These are phyloP conservation scores for Talaromyces wortmannii DNA, from an alignment of 495 filamentous ascomycete genomes.

Conservation along the genomic window DNA sequence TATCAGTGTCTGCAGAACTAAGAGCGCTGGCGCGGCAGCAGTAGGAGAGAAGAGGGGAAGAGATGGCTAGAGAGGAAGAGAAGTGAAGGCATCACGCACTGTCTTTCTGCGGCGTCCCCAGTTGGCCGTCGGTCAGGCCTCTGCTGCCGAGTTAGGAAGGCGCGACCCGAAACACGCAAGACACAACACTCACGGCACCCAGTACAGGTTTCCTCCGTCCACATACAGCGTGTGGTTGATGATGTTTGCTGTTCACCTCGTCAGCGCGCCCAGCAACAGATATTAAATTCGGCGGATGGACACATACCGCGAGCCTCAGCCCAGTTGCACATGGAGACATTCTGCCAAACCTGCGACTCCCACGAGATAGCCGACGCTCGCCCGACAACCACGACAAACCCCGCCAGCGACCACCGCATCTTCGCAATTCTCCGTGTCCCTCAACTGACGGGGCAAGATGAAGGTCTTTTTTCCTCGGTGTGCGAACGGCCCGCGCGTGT, in stretches of 20 bases:
- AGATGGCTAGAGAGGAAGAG: no score
- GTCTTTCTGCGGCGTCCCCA: no score
- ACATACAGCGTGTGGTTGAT: conserved; percentile 62
- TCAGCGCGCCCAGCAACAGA: background rate
- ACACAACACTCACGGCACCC: conserved; percentile 22
- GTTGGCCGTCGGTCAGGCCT: no score
- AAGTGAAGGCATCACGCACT: no score
- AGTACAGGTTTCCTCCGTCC: conserved; percentile 55
- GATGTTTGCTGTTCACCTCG: conserved; percentile 41
- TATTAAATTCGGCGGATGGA: background rate
- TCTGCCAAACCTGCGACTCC: conserved; percentile 17
- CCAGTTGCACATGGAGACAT: conserved; percentile 55
- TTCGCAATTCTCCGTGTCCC: no score
- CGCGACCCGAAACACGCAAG: background rate
- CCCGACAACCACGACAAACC: background rate
- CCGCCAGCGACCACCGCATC: background rate
- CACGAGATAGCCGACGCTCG: background rate
- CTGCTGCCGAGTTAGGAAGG: background rate
- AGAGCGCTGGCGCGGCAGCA: no score
- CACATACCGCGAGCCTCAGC: conserved; percentile 37
- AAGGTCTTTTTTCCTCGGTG: no score
- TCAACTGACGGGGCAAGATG: no score
- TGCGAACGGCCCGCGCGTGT: no score
- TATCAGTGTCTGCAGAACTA: no score
- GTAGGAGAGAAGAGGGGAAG: no score